Conservation (phyloP, 1,284 basidiomycete species). For the Microbotryum lychnidis-dioicae region DNA sequence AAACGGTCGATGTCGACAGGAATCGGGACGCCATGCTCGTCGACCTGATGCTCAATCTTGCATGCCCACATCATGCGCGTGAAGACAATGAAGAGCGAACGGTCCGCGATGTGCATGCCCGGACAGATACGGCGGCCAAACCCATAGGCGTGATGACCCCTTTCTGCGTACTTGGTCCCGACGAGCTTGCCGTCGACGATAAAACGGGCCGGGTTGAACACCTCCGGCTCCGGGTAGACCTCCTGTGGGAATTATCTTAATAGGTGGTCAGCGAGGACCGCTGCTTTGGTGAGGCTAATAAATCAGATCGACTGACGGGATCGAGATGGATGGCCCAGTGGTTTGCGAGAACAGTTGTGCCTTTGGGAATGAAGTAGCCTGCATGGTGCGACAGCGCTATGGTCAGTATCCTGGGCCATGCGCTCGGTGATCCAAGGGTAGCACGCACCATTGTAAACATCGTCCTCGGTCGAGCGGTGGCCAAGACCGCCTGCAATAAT, state of each 20-base stretch:
- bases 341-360: constrained; percentile 37
- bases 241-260: constrained; percentile 2
- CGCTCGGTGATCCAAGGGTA: too few relatives aligned
- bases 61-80: constrained; percentile 29
- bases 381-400: not conserved
- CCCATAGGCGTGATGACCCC: constrained; percentile 35
- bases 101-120: constrained; percentile 32
- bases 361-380: constrained; percentile 37
- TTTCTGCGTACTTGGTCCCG: constrained; percentile 28
- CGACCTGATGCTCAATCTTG: constrained; percentile 15
- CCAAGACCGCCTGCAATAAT: constrained; percentile 36
- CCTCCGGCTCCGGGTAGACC: constrained; percentile 25
- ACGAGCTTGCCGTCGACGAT: constrained; percentile 23
- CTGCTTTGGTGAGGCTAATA: too few relatives aligned
- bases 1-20: constrained; percentile 27
- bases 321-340: constrained; percentile 37
- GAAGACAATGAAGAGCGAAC: constrained; percentile 32
- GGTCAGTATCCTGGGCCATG: not conserved
- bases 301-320: not conserved
- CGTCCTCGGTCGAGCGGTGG: constrained; percentile 36
- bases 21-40: constrained; percentile 1
- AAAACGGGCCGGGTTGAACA: constrained; percentile 29
- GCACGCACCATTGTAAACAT: constrained; percentile 33
- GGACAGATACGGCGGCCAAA: constrained; percentile 33
- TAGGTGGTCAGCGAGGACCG: too few relatives aligned